Conservation (phyloP, 352 stramenopile species). For the Phytophthora rubi region DNA sequence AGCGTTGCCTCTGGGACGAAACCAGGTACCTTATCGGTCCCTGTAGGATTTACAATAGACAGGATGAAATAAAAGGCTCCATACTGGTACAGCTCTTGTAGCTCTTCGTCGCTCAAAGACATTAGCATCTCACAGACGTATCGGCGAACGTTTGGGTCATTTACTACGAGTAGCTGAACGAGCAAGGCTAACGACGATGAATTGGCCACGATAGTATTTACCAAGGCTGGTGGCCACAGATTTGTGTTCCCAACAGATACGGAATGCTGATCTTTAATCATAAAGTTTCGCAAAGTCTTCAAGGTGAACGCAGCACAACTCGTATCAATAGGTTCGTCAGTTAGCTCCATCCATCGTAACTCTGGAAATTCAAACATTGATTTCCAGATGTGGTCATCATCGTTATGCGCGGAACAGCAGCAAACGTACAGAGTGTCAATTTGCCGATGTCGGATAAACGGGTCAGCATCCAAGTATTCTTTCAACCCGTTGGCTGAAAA, state of each 20-base stretch:
- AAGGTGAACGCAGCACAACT: constrained; percentile 56
- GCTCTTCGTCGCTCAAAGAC: constrained; percentile 49
- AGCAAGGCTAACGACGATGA: constrained; percentile 55
- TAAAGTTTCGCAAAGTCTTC: constrained; percentile 66
- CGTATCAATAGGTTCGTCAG: constrained; percentile 64
- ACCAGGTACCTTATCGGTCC: constrained; percentile 26
- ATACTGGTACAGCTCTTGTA: constrained; percentile 62
- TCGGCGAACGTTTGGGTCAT: constrained; percentile 51
- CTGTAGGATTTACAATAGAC: constrained; percentile 36
- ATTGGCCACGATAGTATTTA: constrained; percentile 63
- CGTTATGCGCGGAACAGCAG: constrained; percentile 62
- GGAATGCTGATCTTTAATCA: constrained; percentile 57
- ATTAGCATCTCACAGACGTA: constrained; percentile 73
- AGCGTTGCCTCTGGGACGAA: constrained; percentile 70
- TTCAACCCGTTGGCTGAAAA: constrained; percentile 67
- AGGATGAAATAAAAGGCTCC: constrained; percentile 85
- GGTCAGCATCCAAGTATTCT: constrained; percentile 58
- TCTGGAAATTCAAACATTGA: constrained; percentile 70
- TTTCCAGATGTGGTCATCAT: constrained; percentile 59
- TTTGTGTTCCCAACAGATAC: constrained; percentile 30
- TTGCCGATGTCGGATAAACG: constrained; percentile 37
- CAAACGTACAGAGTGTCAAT: constrained; percentile 59
- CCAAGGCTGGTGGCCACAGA: constrained; percentile 62
- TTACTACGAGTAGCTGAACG: constrained; percentile 72
- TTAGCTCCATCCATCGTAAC: constrained; percentile 83